Evolutionary conservation across 495 filamentous ascomycete genomes (phyloP), one percentile per base, ranked within the genome.

Genomic region (Hypoxylon fragiforme): DNA sequence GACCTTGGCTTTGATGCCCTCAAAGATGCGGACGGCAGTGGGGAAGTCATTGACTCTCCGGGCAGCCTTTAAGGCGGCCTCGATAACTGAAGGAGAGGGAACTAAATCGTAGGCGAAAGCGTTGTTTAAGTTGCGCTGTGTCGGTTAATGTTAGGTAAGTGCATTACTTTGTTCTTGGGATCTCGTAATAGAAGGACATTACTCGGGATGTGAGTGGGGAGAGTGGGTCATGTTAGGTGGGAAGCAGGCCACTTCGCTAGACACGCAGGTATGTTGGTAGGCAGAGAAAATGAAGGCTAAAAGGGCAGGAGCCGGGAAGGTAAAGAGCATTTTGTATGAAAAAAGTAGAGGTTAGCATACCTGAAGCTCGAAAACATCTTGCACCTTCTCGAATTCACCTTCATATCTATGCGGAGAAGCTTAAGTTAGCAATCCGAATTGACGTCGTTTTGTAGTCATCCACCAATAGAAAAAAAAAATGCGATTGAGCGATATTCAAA

Each of bases 301-400:
- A n/a, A 5, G 15, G 32, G 30, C n/a, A n/a, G n/a, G n/a, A n/a
- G n/a, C n/a, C n/a, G 3, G 13, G 34, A 6, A 37, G 14, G 34
- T 18, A 18, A 9, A 9, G 4, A 37, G 13, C 8, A 37, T 28
- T 4, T 9, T 4, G 24, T 28, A 41, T 34, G 20, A 20, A 32
- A 28, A 44, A 18, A 15, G 13, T 2, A 37, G 43, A 26, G 40
- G 21, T 49, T 45, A 57, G 72, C 83, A 70, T 86, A 96, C 92
- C 90, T 97, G 94, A 66, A 99, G 88, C 84, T 99, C 94, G 77
- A 99, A 99, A 62, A 97, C 94, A 79, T 99, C 94, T 76, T 97
- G 89, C 44, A 99, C 94, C 69, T 74, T 73, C 35, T 99, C 92
- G 73, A 99, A 99, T 77, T 99, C 94, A 81, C 96, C 96, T 83